phyloP scores from a whole-genome alignment of 805 yeast species.

The Saturnispora diversa region DNA sequence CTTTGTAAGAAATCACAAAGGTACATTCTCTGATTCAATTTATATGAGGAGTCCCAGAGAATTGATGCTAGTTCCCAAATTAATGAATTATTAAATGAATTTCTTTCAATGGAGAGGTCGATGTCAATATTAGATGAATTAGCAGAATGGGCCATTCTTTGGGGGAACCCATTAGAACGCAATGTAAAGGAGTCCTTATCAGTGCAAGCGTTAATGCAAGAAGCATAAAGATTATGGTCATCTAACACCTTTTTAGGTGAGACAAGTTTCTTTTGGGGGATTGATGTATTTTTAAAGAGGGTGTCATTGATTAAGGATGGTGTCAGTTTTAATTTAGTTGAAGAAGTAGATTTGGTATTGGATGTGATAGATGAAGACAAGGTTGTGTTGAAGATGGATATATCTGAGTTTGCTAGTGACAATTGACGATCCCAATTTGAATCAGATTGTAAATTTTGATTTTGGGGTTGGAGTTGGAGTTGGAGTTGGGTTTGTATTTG shows the following conservation, averaged over 20 bases:
- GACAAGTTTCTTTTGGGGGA: background rate
- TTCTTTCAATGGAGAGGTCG: conserved; percentile 9
- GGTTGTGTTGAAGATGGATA: conserved; percentile 31
- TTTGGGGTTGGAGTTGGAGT: background rate
- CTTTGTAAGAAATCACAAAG: conserved; percentile 52
- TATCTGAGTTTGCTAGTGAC: conserved; percentile 40
- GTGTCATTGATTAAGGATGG: background rate
- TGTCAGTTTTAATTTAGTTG: too few relatives aligned
- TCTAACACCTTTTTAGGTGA: background rate
- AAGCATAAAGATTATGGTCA: background rate
- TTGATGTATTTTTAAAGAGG: background rate
- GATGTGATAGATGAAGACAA: conserved; percentile 13
- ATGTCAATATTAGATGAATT: too few relatives aligned
- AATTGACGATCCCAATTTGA: conserved; percentile 61
- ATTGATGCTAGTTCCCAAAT: conserved; percentile 18
- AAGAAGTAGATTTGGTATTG: conserved; percentile 1
- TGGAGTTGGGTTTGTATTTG: background rate
- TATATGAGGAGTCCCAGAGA: background rate
- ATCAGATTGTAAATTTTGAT: conserved; percentile 35
- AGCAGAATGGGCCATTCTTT: too few relatives aligned
- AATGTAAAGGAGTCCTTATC: too few relatives aligned
- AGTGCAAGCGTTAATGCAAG: background rate
- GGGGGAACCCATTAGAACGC: too few relatives aligned
- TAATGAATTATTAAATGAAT: conserved; percentile 12
- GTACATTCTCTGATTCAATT: conserved; percentile 34